A percentile compares a stretch with the other conserved stretches of the same genome.
Evolutionary conservation across 1,139 yeast genomes (phyloP).

Genomic region (Zygotorulaspora mrakii): DNA sequence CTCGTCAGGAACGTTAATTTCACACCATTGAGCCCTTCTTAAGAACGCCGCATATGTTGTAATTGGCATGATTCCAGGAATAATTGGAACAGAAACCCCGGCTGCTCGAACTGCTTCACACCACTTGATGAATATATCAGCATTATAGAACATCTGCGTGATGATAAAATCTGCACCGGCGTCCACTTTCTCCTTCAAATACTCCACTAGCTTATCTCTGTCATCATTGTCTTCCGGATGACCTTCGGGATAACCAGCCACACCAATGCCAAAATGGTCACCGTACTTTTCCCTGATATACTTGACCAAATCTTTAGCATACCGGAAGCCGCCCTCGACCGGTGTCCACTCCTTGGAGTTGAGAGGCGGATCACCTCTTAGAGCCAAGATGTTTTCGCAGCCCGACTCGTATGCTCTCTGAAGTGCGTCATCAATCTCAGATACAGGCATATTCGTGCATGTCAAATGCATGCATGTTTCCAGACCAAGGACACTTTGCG

Average conservation of each 20-base stretch:
- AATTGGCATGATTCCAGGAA: slow-evolving; percentile 98
- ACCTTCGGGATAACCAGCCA: slow-evolving; percentile 75
- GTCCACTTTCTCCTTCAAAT: slow-evolving; percentile 81
- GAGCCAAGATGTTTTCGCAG: slow-evolving; percentile 85
- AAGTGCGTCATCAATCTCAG: slow-evolving; percentile 79
- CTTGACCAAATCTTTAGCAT: slow-evolving; percentile 61
- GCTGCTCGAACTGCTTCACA: slow-evolving; percentile 62
- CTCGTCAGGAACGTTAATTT: slow-evolving; percentile 69
- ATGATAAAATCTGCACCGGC: slow-evolving; percentile 91
- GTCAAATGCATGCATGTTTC: slow-evolving; percentile 98
- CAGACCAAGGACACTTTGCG: slow-evolving; percentile 87
- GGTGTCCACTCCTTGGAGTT: slow-evolving; percentile 48
- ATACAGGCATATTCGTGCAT: slow-evolving; percentile 89
- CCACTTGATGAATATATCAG: slow-evolving; percentile 80
- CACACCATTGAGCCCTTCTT: slow-evolving; percentile 94
- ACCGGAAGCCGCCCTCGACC: slow-evolving; percentile 63
- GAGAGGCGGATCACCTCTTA: slow-evolving; percentile 82
- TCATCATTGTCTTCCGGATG: slow-evolving; percentile 72
- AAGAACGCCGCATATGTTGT: slow-evolving; percentile 88
- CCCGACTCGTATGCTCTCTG: slow-evolving; percentile 85
- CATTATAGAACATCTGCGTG: slow-evolving; percentile 92
- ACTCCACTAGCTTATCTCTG: slow-evolving; percentile 52
- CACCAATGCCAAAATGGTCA: slow-evolving; percentile 66
- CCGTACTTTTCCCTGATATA: slow-evolving; percentile 56
- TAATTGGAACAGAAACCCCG: slow-evolving; percentile 83